phyloP scores from a whole-genome alignment of 169 alveolate species.

The Cystoisospora suis region DNA sequence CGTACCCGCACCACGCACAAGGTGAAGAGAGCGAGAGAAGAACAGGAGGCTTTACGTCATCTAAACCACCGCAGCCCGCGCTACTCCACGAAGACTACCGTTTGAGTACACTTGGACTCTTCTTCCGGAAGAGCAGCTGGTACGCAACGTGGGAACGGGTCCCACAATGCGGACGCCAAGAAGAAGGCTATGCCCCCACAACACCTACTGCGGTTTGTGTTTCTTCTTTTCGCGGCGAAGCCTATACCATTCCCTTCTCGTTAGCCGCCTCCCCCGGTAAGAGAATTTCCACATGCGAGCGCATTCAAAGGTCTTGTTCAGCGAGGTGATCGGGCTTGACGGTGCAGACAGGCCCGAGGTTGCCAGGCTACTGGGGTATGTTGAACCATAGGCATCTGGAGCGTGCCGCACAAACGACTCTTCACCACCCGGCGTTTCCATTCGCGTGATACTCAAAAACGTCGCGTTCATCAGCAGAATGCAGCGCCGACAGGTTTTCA shows the following conservation, averaged over 20 bases:
- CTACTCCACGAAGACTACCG: no score
- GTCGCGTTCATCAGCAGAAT: neutral
- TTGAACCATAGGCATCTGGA: neutral
- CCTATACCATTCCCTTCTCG: neutral
- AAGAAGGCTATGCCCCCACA: neutral
- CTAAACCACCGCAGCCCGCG: no score
- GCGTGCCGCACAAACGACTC: neutral
- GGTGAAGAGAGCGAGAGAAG: no score
- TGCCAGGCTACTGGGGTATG: neutral
- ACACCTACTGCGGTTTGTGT: no score
- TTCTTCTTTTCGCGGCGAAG: neutral
- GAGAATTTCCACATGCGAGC: neutral
- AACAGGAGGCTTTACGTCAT: no score
- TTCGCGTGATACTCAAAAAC: conserved; percentile 2
- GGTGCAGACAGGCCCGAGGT: neutral
- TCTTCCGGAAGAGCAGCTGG: no score
- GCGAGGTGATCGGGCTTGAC: conserved; percentile 1
- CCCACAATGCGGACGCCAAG: neutral
- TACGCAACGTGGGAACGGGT: neutral
- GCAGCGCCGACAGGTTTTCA: conserved; percentile 31
- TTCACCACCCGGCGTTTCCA: neutral
- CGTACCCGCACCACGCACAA: no score
- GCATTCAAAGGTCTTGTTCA: neutral
- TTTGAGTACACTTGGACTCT: no score
- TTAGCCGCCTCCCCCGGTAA: neutral